Conservation (phyloP, 2,329 filamentous ascomycete species). For the Neonectria faginata region DNA sequence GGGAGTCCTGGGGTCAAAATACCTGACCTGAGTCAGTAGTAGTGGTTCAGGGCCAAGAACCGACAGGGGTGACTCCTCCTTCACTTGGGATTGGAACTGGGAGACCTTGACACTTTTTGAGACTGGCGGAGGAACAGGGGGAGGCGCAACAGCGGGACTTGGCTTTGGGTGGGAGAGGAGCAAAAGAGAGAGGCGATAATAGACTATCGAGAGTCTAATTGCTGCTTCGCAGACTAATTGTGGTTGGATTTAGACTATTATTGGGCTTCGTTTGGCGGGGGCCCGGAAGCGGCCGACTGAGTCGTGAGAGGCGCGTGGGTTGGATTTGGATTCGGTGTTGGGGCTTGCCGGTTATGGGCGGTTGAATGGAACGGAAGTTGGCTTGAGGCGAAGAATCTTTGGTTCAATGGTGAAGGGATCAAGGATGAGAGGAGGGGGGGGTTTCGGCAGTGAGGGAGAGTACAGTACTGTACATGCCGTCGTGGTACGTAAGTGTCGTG, state of each 20-base stretch:
- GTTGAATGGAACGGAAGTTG: neutral
- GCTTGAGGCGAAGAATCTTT: neutral
- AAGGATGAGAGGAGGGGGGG: neutral
- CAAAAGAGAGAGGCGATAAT: constrained; percentile 23
- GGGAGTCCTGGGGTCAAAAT: constrained; percentile 7
- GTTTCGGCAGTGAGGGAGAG: neutral
- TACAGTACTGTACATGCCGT: no score
- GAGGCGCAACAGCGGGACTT: constrained; percentile 36
- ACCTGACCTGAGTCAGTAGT: neutral
- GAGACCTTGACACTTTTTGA: constrained; percentile 5
- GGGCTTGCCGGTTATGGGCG: neutral
- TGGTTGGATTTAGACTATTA: neutral
- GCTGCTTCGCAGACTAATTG: neutral
- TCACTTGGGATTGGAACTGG: constrained; percentile 12
- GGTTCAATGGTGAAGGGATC: neutral
- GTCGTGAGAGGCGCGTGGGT: neutral
- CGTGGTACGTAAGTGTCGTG: neutral
- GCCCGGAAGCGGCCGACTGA: constrained; percentile 15
- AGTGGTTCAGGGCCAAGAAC: neutral
- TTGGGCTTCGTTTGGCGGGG: neutral
- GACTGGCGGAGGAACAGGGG: constrained; percentile 32
- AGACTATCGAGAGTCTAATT: constrained; percentile 12
- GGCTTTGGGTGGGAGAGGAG: constrained; percentile 15
- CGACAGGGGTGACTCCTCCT: constrained; percentile 18
- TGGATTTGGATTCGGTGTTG: neutral